Evolutionary conservation across 441 rosid genomes (phyloP).

Genomic region (Hura crepitans): DNA sequence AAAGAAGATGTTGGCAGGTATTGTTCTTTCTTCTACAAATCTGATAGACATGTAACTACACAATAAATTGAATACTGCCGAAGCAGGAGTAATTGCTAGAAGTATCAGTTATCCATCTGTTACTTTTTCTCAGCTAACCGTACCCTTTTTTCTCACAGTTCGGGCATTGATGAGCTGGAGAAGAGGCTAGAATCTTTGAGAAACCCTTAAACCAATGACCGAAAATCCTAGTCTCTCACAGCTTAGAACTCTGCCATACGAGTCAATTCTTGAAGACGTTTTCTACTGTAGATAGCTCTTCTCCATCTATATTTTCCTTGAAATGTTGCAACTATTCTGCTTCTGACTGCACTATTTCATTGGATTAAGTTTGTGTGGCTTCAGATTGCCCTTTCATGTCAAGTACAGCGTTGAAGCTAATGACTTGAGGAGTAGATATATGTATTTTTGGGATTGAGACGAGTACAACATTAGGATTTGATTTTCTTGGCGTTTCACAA

Average conservation of each 20-base stretch:
- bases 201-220: conserved; percentile 40
- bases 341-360: not conserved
- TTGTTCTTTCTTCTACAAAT: conserved; percentile 6
- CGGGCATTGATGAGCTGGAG: conserved; percentile 70
- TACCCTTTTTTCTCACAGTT: conserved; percentile 40
- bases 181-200: conserved; percentile 85
- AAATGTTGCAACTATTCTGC: not conserved
- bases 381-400: not conserved
- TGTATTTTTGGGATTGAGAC: no score
- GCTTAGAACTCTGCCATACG: not conserved
- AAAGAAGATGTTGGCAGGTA: conserved; percentile 66
- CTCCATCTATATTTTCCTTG: not conserved
- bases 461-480: no score
- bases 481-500: no score
- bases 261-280: conserved; percentile 9
- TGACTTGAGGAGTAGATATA: not conserved
- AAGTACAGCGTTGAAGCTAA: not conserved
- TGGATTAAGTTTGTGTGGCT: not conserved
- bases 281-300: conserved; percentile 23
- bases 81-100: no score
- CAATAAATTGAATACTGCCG: not conserved
- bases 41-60: not conserved
- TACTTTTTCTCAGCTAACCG: conserved; percentile 12
- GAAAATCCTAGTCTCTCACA: conserved; percentile 1
- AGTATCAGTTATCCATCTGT: not conserved